These are phyloP conservation scores for Paxillus involutus DNA, from an alignment of 768 basidiomycete species.

Conservation along the genomic window DNA sequence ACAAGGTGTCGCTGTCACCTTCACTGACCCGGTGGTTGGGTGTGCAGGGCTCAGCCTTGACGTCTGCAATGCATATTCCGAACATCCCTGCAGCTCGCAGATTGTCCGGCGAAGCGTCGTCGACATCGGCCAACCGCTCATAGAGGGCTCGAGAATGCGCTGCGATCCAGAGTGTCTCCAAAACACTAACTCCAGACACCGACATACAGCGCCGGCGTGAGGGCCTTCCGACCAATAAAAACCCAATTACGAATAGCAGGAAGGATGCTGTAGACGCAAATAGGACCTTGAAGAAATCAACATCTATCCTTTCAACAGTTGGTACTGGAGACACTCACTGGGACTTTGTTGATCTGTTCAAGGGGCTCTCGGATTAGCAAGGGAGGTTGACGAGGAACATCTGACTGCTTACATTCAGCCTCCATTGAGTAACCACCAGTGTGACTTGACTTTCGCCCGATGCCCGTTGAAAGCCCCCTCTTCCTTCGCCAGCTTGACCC, in stretches of 20 bases:
- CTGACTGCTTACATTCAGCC: constrained; percentile 11
- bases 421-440: constrained; percentile 7
- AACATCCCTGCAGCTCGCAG: constrained; percentile 12
- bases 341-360: constrained; percentile 15
- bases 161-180: constrained; percentile 13
- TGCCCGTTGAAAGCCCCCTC: constrained; percentile 9
- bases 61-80: not conserved
- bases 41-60: too few relatives aligned
- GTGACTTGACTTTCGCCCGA: constrained; percentile 1
- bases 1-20: not conserved
- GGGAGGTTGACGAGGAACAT: not conserved
- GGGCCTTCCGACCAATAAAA: not conserved
- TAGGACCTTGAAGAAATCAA: not conserved
- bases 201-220: not conserved
- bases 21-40: too few relatives aligned
- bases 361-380: not conserved
- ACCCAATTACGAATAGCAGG: not conserved
- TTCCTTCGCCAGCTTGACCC: constrained; percentile 4
- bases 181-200: constrained; percentile 8
- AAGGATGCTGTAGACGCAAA: constrained; percentile 8
- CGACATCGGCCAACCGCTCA: not conserved
- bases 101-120: not conserved
- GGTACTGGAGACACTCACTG: constrained; percentile 4
- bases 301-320: not conserved
- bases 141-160: constrained; percentile 2